Evolutionary conservation across 1,284 basidiomycete species (phyloP), one percentile per base, ranked within the genome.

Genomic region (Austroboletus novae-zelandiae): DNA sequence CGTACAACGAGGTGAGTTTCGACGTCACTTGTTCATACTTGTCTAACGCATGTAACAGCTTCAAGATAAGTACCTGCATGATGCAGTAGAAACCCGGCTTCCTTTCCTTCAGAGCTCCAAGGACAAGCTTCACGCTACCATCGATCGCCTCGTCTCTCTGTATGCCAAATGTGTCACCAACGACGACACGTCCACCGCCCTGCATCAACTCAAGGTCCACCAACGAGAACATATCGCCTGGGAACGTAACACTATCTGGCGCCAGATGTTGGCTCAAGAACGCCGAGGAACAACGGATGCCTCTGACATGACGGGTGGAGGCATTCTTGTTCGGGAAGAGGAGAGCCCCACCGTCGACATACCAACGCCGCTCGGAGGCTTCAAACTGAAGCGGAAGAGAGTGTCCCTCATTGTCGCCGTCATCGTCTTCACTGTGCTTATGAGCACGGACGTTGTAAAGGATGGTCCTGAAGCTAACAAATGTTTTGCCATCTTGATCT

Each of bases 161-260:
- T 98, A 98, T 67, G 81, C 93, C 23, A 89, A 89, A 60, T 94
- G 97, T 54, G 91, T 95, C 17, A 87, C 91, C 0, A 79, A 74
- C 5, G 90, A 87, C 10, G 91, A 99, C 67, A 66, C 75, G 35
- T 73, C 77, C 9, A 70, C 81, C 18, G 95, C 95, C 0, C 78
- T 81, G 45, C 83, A 89, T 56, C 92, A 98, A 65, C 81, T 99
- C 45, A 85, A 87, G 57, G 79, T 92, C 23, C 87, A 97, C 67
- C 84, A 98, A 50, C 84, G 95, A 29, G 96, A 99, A 74, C 87
- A 92, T 62, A 89, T 95, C 53, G 94, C 93, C 2, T 95, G 92
- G 91, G 92, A 96, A 64, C 83, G 93, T 41, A 92, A 96, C 62
- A 96, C 92, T 0, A 91, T 99, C 5, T 99, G 96, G 96, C 80